phyloP scores from a whole-genome alignment of 2,329 filamentous ascomycete genomes.

The Monosporascus sp. region DNA sequence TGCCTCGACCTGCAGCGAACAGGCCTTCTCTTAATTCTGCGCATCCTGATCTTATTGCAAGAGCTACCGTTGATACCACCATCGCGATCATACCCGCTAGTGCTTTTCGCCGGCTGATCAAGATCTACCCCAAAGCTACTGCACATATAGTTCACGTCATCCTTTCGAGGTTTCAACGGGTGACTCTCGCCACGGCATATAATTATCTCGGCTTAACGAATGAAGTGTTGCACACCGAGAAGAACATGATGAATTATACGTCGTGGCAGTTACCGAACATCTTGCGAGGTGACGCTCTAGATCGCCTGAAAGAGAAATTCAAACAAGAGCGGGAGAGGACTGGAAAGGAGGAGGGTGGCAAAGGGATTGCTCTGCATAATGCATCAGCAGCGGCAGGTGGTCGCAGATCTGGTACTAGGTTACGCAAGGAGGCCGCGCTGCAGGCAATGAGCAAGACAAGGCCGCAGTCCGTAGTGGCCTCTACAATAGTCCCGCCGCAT shows the following conservation, averaged over 20 bases:
- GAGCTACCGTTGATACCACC: slow-evolving; percentile 92
- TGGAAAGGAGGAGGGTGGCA: slow-evolving; percentile 73
- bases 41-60: slow-evolving; percentile 94
- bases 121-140: slow-evolving; percentile 92
- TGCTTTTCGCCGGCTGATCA: slow-evolving; percentile 86
- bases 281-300: slow-evolving; percentile 74
- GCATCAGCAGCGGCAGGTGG: slow-evolving; percentile 56
- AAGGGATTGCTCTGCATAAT: slow-evolving; percentile 95
- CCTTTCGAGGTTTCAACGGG: slow-evolving; percentile 84
- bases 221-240: slow-evolving; percentile 88
- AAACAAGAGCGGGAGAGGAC: slow-evolving; percentile 75
- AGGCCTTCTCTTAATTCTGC: slow-evolving; percentile 63
- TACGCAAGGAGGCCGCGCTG: slow-evolving; percentile 74
- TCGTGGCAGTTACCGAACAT: slow-evolving; percentile 88
- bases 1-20: slow-evolving; percentile 36
- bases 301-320: slow-evolving; percentile 90
- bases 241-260: slow-evolving; percentile 89
- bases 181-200: slow-evolving; percentile 91
- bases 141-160: slow-evolving; percentile 98
- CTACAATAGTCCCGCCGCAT: slow-evolving; percentile 33
- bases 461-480: slow-evolving; percentile 36
- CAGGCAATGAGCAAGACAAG: slow-evolving; percentile 55
- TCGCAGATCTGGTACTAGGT: slow-evolving; percentile 64
- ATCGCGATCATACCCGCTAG: slow-evolving; percentile 98
- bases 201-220: slow-evolving; percentile 87